Percentiles rank a stretch among this genome's conserved stretches.
These are phyloP conservation scores for Dothidotthia symphoricarpi DNA, from an alignment of 2,329 filamentous ascomycete genomes.

Conservation along the genomic window DNA sequence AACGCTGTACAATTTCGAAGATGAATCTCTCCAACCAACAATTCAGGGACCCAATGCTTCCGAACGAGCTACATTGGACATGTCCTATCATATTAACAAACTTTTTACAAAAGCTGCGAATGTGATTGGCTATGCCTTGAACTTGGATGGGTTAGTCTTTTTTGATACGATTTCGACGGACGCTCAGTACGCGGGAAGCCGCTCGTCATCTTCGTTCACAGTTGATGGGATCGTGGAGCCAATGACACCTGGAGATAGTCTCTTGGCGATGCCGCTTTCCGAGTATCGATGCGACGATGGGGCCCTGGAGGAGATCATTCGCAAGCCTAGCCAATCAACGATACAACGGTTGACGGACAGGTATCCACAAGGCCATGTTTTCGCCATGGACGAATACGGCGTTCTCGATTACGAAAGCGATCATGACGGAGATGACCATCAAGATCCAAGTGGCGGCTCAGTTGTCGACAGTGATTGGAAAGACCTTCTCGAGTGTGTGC, in stretches of 20 bases:
- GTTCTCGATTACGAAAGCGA: conserved; percentile 2
- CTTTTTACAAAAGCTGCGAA: conserved; percentile 8
- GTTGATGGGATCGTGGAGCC: neutral
- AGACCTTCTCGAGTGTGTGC: conserved; percentile 6
- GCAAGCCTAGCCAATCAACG: conserved; percentile 4
- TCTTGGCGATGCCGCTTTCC: conserved; percentile 1
- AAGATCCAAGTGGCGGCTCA: neutral
- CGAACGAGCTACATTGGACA: neutral
- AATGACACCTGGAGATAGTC: neutral
- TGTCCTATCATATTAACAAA: conserved; percentile 1
- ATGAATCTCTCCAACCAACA: neutral
- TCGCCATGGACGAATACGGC: conserved; percentile 8
- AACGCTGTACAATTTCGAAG: neutral
- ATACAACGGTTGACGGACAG: conserved; percentile 8
- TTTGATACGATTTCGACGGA: conserved; percentile 8
- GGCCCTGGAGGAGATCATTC: neutral
- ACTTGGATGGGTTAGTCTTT: conserved; percentile 8
- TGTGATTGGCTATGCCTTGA: conserved; percentile 8
- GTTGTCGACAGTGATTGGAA: conserved; percentile 1
- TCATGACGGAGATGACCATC: neutral
- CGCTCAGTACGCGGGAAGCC: neutral
- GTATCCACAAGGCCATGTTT: conserved; percentile 11
- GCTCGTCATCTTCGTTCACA: neutral
- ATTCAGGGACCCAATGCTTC: neutral
- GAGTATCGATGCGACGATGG: conserved; percentile 3